Conservation (phyloP, 2,329 filamentous ascomycete genomes). For the Cladosporium colombiae region DNA sequence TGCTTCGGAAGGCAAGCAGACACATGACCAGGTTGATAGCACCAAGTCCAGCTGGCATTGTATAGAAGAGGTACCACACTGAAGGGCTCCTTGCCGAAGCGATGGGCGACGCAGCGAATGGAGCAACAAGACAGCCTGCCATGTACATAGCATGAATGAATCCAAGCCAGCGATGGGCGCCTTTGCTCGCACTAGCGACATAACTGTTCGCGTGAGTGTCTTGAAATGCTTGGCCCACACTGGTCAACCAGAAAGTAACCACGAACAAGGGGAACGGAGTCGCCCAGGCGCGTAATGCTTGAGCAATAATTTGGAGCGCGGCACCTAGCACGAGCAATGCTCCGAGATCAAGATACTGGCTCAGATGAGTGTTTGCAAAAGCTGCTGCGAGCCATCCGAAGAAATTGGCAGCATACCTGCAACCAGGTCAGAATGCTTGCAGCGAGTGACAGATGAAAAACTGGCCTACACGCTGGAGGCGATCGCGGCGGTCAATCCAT, state of each 20-base stretch:
- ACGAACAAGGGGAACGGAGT: constrained; percentile 60
- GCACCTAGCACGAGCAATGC: constrained; percentile 60
- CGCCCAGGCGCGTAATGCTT: constrained; percentile 57
- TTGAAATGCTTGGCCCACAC: constrained; percentile 63
- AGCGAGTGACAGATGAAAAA: not conserved
- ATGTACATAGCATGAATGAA: constrained; percentile 27
- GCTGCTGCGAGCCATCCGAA: constrained; percentile 62
- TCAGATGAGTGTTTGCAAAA: constrained; percentile 56
- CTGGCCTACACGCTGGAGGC: constrained; percentile 45
- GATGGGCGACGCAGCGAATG: constrained; percentile 25
- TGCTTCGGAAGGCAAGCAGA: constrained; percentile 24
- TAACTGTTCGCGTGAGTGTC: constrained; percentile 66
- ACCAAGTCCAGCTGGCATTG: constrained; percentile 23
- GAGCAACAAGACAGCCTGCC: constrained; percentile 22
- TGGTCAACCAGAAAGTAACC: constrained; percentile 59
- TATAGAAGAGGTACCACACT: constrained; percentile 27
- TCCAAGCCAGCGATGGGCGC: constrained; percentile 25
- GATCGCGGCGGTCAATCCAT: constrained; percentile 53
- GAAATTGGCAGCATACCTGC: constrained; percentile 47
- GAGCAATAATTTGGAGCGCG: constrained; percentile 54
- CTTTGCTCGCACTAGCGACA: constrained; percentile 38
- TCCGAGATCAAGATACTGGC: constrained; percentile 56
- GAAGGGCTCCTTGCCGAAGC: constrained; percentile 17
- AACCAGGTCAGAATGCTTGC: constrained; percentile 1
- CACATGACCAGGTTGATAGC: constrained; percentile 24